Evolutionary conservation across 306 rosid genomes (phyloP), one percentile per base, ranked within the genome.

Genomic region (Macrotyloma uniflorum): DNA sequence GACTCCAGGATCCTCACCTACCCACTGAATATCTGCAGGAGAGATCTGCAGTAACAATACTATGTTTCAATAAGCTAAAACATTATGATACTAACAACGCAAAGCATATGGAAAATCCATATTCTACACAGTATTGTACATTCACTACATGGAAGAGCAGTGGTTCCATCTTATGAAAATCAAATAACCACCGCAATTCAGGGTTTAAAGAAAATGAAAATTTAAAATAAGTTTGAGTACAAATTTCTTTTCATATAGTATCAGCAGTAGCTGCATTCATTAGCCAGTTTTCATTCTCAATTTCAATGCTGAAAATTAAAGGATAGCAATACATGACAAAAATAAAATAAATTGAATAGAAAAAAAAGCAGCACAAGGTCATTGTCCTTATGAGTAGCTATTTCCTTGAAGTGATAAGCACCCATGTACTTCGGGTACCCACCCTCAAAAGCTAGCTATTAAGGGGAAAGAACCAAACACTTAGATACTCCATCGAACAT

Each of bases 1-100:
- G 79, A 89, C 87, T 74, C 94, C 97, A 71, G 94, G 97, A 87
- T 92, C 96, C 69, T 88, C 97, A 8, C 90, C 94, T 5, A 92
- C 96, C 98, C 98, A 92, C 72, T 90, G 97, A 76, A 94, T 88
- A 87, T 94, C 98, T 80, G 80, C 93, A 0, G 92, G 88, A 68
- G 97, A 89, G 75, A 92, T 94, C 97, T 94, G 87, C 85, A 54
- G 64, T 62, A n/a, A 81, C 62, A 83, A 64, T 58, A 57, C 33
- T 50, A 46, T 46, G 70, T 64, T 38, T 62, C 79, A 51, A 78
- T 84, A 51, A 73, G 72, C 58, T 62, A 79, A 62, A 64, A 47
- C 62, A 61, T 40, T 43, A 70, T 22, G 63, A 13, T 18, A 43
- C 22, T 68, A 20, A 67, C 38, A 22, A 72, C 23, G 58, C 40